These are phyloP conservation scores for Fusarium torulosum DNA, from an alignment of 2,329 filamentous ascomycete genomes.

Conservation along the genomic window DNA sequence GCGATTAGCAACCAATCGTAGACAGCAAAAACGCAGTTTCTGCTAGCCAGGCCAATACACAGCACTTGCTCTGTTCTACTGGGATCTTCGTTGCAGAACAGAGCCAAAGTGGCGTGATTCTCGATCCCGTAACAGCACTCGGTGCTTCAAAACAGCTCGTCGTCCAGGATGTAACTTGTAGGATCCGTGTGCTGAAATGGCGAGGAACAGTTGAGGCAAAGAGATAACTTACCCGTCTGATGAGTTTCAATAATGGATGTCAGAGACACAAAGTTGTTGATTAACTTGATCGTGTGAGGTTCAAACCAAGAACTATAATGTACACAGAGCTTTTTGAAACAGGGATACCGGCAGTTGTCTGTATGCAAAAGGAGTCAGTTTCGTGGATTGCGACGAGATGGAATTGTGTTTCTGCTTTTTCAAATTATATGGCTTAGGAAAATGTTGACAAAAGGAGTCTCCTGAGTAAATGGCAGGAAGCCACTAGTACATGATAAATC, in stretches of 20 bases:
- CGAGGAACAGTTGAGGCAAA: constrained; percentile 35
- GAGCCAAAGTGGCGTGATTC: constrained; percentile 44
- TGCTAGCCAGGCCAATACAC: constrained; percentile 28
- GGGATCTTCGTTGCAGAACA: constrained; percentile 42
- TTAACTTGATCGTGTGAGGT: constrained; percentile 19
- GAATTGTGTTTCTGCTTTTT: constrained; percentile 12
- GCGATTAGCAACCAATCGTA: constrained; percentile 37
- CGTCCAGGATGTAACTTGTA: constrained; percentile 38
- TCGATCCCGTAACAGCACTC: constrained; percentile 39
- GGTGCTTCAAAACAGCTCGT: constrained; percentile 34
- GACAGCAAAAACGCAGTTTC: constrained; percentile 17
- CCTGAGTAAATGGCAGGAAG: constrained; percentile 22
- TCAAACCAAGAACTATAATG: constrained; percentile 10
- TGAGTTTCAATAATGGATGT: constrained; percentile 19
- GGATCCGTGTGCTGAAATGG: constrained; percentile 26
- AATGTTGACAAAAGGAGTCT: constrained; percentile 20
- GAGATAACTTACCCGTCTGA: constrained; percentile 37
- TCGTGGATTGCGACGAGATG: constrained; percentile 22
- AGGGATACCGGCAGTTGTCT: constrained; percentile 7
- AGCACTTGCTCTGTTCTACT: constrained; percentile 28
- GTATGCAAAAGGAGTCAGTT: constrained; percentile 33
- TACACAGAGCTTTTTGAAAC: neutral
- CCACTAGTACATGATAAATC: constrained; percentile 33
- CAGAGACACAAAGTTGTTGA: constrained; percentile 24
- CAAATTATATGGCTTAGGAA: constrained; percentile 26